These are phyloP conservation scores for Chrysoporthe deuterocubensis DNA, from an alignment of 2,329 filamentous ascomycete species.

Conservation along the genomic window DNA sequence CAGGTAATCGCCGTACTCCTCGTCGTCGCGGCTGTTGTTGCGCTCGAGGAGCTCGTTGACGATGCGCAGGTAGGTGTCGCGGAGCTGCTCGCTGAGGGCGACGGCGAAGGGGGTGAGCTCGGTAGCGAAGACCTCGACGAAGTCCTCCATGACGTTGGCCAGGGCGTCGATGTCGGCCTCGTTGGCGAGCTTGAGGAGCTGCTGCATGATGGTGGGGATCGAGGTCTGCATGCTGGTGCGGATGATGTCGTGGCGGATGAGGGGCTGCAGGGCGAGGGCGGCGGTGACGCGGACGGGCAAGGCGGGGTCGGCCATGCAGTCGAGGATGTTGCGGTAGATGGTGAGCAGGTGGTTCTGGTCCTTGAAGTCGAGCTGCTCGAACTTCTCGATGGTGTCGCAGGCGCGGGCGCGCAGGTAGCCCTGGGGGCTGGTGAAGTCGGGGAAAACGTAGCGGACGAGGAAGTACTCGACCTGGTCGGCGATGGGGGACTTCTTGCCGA, in stretches of 20 bases:
- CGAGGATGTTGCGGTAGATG: slow-evolving; percentile 95
- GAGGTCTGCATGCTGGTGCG: slow-evolving; percentile 95
- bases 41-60: slow-evolving; percentile 90
- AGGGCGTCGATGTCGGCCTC: slow-evolving; percentile 97
- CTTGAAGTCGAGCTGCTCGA: slow-evolving; percentile 96
- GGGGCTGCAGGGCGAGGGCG: slow-evolving; percentile 88
- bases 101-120: slow-evolving; percentile 97
- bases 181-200: slow-evolving; percentile 93
- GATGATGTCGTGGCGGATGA: slow-evolving; percentile 95
- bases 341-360: slow-evolving; percentile 93
- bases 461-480: slow-evolving; percentile 98
- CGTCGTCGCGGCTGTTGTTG: slow-evolving; percentile 75
- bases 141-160: slow-evolving; percentile 99
- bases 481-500: slow-evolving; percentile 98
- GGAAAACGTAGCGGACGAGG: slow-evolving; percentile 97
- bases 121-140: slow-evolving; percentile 97
- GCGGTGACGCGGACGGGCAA: slow-evolving; percentile 94
- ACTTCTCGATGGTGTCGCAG: slow-evolving; percentile 97
- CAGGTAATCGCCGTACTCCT: slow-evolving; percentile 84
- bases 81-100: slow-evolving; percentile 90
- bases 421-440: slow-evolving; percentile 90
- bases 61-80: slow-evolving; percentile 94
- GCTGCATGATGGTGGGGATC: slow-evolving; percentile 99
- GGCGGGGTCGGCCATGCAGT: slow-evolving; percentile 94
- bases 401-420: slow-evolving; percentile 93